Evolutionary conservation across 1,284 basidiomycete genomes (phyloP).

Genomic region (Melampsora medusae): DNA sequence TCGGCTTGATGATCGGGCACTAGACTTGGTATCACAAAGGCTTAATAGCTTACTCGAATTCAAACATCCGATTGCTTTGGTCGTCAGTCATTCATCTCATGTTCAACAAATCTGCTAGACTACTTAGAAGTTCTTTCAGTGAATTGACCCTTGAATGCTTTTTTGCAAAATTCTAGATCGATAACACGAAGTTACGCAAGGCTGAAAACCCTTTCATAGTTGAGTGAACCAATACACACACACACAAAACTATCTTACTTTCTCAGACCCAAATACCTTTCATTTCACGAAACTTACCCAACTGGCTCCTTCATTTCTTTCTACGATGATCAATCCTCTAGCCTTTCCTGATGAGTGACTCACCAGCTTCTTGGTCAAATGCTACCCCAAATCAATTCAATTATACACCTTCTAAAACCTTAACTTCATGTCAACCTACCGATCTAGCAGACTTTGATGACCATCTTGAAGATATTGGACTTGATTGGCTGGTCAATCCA

Average conservation of each 20-base stretch:
- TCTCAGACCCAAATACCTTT: neutral
- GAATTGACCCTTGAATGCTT: neutral
- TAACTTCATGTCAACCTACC: too few relatives aligned
- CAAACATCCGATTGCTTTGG: constrained; percentile 19
- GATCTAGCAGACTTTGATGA: constrained; percentile 28
- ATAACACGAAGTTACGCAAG: constrained; percentile 25
- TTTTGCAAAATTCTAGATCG: constrained; percentile 14
- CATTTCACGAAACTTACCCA: neutral
- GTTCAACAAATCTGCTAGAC: neutral
- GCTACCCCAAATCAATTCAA: neutral
- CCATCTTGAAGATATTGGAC: constrained; percentile 36
- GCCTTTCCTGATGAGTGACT: too few relatives aligned
- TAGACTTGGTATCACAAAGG: constrained; percentile 27
- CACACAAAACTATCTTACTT: too few relatives aligned
- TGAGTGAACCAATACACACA: constrained; percentile 1
- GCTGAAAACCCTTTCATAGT: constrained; percentile 28
- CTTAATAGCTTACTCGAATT: constrained; percentile 24
- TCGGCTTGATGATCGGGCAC: constrained; percentile 11
- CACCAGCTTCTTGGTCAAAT: neutral
- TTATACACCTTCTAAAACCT: neutral
- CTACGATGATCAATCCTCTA: neutral
- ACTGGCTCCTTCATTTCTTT: neutral
- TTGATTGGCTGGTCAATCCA: constrained; percentile 41
- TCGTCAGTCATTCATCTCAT: constrained; percentile 11
- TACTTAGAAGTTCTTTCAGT: neutral